A percentile compares a stretch with the other conserved stretches of the same genome.
Conservation (phyloP, 805 yeast genomes). For the Wickerhamiella bombiphila region DNA sequence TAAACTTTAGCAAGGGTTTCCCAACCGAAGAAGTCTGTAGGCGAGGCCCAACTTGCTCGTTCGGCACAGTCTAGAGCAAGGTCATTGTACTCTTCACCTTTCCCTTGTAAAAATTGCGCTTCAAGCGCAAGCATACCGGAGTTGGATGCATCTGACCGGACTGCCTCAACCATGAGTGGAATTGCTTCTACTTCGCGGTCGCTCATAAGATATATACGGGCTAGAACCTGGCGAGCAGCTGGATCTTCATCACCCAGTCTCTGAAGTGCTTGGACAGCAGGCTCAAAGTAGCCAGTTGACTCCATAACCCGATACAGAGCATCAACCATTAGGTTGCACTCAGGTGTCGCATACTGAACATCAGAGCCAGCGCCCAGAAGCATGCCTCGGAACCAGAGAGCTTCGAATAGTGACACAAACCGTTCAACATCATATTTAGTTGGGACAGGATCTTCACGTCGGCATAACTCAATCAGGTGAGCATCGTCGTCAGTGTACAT, state of each 20-base stretch:
- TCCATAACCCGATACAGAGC: conserved; percentile 51
- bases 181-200: conserved; percentile 38
- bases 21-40: conserved; percentile 68
- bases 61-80: conserved; percentile 47
- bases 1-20: conserved; percentile 45
- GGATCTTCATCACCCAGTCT: conserved; percentile 40
- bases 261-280: conserved; percentile 44
- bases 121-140: conserved; percentile 48
- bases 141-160: conserved; percentile 35
- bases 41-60: conserved; percentile 50
- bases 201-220: conserved; percentile 27
- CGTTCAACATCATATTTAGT: conserved; percentile 32
- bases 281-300: conserved; percentile 48
- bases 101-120: conserved; percentile 44
- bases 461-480: conserved; percentile 65
- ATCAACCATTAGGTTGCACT: conserved; percentile 58
- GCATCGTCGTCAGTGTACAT: conserved; percentile 68
- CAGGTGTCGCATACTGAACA: conserved; percentile 49
- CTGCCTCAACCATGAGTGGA: conserved; percentile 27
- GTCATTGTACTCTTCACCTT: conserved; percentile 24
- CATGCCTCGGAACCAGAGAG: conserved; percentile 50
- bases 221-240: conserved; percentile 35
- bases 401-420: conserved; percentile 53
- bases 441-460: conserved; percentile 65
- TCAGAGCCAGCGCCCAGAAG: conserved; percentile 53